Conservation (phyloP, 495 filamentous ascomycete species). For the Gamarada debralockiae region DNA sequence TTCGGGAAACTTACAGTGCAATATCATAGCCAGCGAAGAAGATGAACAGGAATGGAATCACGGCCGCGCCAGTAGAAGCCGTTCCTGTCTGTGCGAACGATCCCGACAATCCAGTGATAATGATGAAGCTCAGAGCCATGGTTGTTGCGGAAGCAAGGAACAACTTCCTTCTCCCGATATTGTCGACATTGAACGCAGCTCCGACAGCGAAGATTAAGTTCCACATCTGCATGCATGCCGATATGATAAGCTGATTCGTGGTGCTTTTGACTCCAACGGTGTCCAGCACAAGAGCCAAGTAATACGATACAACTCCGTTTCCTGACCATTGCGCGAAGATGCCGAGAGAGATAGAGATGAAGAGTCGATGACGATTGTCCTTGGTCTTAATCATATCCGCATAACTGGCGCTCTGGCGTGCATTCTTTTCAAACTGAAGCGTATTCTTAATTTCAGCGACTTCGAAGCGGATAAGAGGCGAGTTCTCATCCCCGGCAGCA, state of each 20-base stretch:
- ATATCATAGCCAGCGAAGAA: too few relatives aligned
- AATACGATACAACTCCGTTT: slow-evolving; percentile 16
- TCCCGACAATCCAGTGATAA: too few relatives aligned
- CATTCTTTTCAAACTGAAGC: slow-evolving; percentile 33
- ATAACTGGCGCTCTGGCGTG: not conserved
- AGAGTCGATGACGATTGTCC: not conserved
- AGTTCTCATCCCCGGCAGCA: slow-evolving; percentile 5
- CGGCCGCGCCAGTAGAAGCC: too few relatives aligned
- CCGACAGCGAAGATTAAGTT: slow-evolving; percentile 49
- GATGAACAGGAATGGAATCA: too few relatives aligned
- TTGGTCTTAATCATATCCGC: not conserved
- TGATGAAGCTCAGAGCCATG: too few relatives aligned
- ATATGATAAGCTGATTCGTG: slow-evolving; percentile 45
- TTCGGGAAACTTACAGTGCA: too few relatives aligned
- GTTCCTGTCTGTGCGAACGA: too few relatives aligned
- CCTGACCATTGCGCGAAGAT: not conserved
- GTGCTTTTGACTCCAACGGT: slow-evolving; percentile 48
- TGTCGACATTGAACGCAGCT: slow-evolving; percentile 44
- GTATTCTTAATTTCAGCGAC: slow-evolving; percentile 26
- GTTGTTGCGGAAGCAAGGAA: too few relatives aligned
- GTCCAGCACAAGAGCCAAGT: slow-evolving; percentile 47
- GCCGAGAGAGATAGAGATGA: not conserved
- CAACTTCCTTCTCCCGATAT: not conserved
- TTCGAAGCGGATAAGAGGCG: not conserved
- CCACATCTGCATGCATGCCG: slow-evolving; percentile 50